Conservation (phyloP, 2,329 filamentous ascomycete genomes). For the Aspergillus neoniger region DNA sequence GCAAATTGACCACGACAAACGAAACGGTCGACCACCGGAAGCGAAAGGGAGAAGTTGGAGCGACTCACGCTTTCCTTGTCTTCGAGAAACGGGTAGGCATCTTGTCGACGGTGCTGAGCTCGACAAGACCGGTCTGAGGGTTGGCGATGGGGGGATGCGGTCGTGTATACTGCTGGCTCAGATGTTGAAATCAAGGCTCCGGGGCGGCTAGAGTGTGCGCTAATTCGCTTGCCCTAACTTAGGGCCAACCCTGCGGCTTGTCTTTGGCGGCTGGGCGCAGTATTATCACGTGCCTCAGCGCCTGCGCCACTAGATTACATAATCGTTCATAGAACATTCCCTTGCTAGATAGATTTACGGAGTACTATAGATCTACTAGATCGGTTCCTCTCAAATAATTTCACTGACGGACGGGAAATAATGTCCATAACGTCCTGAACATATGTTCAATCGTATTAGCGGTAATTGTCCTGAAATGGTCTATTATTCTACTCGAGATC, state of each 20-base stretch:
- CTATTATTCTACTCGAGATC: background rate
- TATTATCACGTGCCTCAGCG: conserved; percentile 1
- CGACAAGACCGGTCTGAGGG: conserved; percentile 43
- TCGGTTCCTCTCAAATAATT: too few species aligned
- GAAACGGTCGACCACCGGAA: conserved; percentile 17
- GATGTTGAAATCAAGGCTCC: conserved; percentile 41
- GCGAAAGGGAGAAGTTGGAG: conserved; percentile 23
- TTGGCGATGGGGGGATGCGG: conserved; percentile 40
- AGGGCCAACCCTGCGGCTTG: conserved; percentile 32
- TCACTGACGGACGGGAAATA: too few species aligned
- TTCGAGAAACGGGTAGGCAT: conserved; percentile 56
- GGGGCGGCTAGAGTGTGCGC: conserved; percentile 40
- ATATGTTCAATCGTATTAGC: too few species aligned
- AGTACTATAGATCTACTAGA: too few species aligned
- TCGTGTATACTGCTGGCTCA: conserved; percentile 33
- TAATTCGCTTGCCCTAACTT: conserved; percentile 42
- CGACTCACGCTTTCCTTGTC: conserved; percentile 53
- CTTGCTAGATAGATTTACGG: too few species aligned
- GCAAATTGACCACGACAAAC: conserved; percentile 14
- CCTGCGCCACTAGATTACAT: background rate
- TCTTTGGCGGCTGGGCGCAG: background rate
- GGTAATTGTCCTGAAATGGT: too few species aligned
- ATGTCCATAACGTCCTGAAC: too few species aligned
- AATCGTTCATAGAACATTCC: background rate
- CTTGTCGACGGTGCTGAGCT: conserved; percentile 45